Evolutionary conservation across 2,329 filamentous ascomycete genomes (phyloP).

Genomic region (Botrytis aclada): DNA sequence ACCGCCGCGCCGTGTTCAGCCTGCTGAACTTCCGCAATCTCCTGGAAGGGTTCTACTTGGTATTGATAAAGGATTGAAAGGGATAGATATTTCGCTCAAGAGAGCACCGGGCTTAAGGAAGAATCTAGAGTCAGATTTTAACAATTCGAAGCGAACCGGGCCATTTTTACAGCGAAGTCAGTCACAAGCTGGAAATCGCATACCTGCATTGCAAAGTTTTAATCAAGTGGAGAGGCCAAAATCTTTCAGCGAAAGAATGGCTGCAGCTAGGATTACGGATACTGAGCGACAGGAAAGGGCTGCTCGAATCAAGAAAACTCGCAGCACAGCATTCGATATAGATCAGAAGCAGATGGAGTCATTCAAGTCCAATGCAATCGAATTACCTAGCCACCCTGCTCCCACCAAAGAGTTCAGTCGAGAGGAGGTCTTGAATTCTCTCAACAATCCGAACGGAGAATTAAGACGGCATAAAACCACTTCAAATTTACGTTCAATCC

Average conservation of each 20-base stretch:
- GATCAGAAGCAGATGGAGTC: slow-evolving; percentile 55
- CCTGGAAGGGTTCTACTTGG: slow-evolving; percentile 78
- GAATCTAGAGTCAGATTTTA: slow-evolving; percentile 33
- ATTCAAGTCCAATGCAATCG: slow-evolving; percentile 56
- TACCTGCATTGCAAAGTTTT: slow-evolving; percentile 25
- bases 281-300: slow-evolving; percentile 49
- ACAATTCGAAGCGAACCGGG: slow-evolving; percentile 36
- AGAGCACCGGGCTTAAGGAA: slow-evolving; percentile 56
- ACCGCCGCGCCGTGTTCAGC: slow-evolving; percentile 60
- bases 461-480: slow-evolving; percentile 44
- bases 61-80: slow-evolving; percentile 83
- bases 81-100: slow-evolving; percentile 79
- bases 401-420: slow-evolving; percentile 56
- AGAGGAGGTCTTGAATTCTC: slow-evolving; percentile 53
- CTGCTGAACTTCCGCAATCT: slow-evolving; percentile 59
- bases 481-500: slow-evolving; percentile 28
- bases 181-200: slow-evolving; percentile 31
- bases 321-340: slow-evolving; percentile 57
- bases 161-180: slow-evolving; percentile 47
- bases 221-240: slow-evolving; percentile 44
- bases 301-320: slow-evolving; percentile 50
- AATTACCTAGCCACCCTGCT: slow-evolving; percentile 50
- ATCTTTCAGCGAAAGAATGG: slow-evolving; percentile 81
- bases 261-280: slow-evolving; percentile 62
- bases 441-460: slow-evolving; percentile 33